phyloP scores from a whole-genome alignment of 2,329 filamentous ascomycete genomes.

The Davidsoniella virescens region DNA sequence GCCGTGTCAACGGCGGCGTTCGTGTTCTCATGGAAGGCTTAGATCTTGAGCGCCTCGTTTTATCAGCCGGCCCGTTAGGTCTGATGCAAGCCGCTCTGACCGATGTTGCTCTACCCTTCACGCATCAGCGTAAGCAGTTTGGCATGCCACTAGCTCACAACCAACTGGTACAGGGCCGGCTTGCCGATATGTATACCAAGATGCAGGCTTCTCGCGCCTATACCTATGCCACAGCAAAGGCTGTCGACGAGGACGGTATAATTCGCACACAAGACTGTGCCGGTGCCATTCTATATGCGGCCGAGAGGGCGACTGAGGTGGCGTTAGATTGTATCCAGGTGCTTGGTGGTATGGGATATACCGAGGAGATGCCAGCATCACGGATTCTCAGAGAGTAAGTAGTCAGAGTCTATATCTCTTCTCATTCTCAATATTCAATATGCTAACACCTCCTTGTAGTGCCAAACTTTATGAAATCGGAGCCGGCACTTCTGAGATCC shows the following conservation, averaged over 20 bases:
- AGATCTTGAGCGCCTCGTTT: constrained; percentile 81
- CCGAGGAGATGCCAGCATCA: constrained; percentile 87
- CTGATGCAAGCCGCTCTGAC: constrained; percentile 77
- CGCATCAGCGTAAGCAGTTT: constrained; percentile 81
- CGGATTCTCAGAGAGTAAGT: constrained; percentile 57
- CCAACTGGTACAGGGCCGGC: constrained; percentile 80
- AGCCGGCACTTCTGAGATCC: constrained; percentile 84
- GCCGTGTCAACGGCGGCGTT: constrained; percentile 65
- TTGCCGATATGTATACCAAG: constrained; percentile 97
- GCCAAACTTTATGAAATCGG: constrained; percentile 87
- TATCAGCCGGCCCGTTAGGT: constrained; percentile 78
- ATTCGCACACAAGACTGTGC: constrained; percentile 86
- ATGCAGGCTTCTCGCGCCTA: constrained; percentile 70
- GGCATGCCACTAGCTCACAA: constrained; percentile 74
- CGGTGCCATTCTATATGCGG: constrained; percentile 82
- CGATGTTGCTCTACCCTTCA: constrained; percentile 75
- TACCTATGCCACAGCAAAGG: constrained; percentile 67
- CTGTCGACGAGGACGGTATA: constrained; percentile 57
- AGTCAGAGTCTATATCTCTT: background rate
- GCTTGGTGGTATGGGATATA: constrained; percentile 87
- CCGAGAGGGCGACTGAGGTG: constrained; percentile 76
- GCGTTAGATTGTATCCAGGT: constrained; percentile 80
- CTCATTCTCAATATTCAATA: background rate
- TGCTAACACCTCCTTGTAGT: constrained; percentile 25
- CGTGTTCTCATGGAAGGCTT: constrained; percentile 91